These are phyloP conservation scores for Myxozyma kluyveri DNA, from an alignment of 805 yeast species.

Conservation along the genomic window DNA sequence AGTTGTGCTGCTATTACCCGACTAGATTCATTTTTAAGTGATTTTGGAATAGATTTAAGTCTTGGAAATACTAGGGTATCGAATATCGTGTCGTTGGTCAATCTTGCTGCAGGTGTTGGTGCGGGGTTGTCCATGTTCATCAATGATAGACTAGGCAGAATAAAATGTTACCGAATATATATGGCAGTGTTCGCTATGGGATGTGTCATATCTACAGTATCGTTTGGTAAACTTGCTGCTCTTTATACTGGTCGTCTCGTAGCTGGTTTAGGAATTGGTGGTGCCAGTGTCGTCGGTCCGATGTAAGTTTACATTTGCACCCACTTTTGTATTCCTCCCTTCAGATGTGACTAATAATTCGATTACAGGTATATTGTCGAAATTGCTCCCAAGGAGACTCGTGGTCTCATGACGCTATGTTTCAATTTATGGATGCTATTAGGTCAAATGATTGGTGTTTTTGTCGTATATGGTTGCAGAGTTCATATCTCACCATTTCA, in stretches of 20 bases:
- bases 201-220: constrained; percentile 14
- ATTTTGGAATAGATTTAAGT: background rate
- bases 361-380: constrained; percentile 16
- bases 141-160: constrained; percentile 12
- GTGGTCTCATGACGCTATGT: constrained; percentile 16
- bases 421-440: constrained; percentile 18
- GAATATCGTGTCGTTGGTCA: constrained; percentile 17
- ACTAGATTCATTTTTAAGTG: constrained; percentile 4
- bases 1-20: constrained; percentile 10
- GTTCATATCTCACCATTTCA: constrained; percentile 4
- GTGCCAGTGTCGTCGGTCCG: constrained; percentile 17
- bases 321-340: background rate
- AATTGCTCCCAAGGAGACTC: constrained; percentile 14
- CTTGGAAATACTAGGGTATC: constrained; percentile 2
- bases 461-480: constrained; percentile 11
- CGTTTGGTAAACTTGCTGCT: constrained; percentile 7
- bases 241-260: constrained; percentile 12
- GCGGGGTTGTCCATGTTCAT: constrained; percentile 12
- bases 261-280: constrained; percentile 20
- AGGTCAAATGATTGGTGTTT: constrained; percentile 14
- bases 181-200: constrained; percentile 10
- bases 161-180: constrained; percentile 7
- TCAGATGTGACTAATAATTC: background rate
- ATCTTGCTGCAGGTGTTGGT: constrained; percentile 16
- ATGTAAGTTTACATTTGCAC: background rate